These are phyloP conservation scores for Hygrocybe punicea DNA, from an alignment of 768 basidiomycete species.

Conservation along the genomic window DNA sequence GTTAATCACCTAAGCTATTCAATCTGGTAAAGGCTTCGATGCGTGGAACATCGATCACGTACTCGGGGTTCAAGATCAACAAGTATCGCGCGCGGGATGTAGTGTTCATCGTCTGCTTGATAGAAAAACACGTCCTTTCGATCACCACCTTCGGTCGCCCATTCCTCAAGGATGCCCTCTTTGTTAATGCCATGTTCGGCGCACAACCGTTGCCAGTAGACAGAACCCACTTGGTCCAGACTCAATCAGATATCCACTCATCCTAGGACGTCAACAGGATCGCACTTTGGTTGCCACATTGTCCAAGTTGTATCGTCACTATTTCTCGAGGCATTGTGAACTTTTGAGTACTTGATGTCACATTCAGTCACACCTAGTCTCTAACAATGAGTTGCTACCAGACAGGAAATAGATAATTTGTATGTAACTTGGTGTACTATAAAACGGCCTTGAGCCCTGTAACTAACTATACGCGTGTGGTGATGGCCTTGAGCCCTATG, in stretches of 20 bases:
- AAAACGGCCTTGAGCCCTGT: constrained; percentile 23
- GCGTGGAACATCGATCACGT: constrained; percentile 26
- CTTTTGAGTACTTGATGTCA: not conserved
- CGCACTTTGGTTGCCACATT: constrained; percentile 91
- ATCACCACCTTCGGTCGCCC: constrained; percentile 93
- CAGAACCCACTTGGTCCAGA: constrained; percentile 74
- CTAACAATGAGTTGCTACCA: no score
- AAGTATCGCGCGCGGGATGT: constrained; percentile 94
- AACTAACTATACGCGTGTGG: constrained; percentile 7
- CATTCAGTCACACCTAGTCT: not conserved
- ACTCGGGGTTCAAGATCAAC: constrained; percentile 96
- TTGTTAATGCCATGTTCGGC: constrained; percentile 97
- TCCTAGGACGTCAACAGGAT: constrained; percentile 10
- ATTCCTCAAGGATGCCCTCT: constrained; percentile 94
- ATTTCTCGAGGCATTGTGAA: constrained; percentile 73
- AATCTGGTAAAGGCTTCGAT: constrained; percentile 8
- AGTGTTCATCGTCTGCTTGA: constrained; percentile 99
- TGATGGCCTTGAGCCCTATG: constrained; percentile 26
- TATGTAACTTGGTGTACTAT: constrained; percentile 2
- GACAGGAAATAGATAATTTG: no score
- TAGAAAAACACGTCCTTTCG: constrained; percentile 99
- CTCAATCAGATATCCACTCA: constrained; percentile 9
- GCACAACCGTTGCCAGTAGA: constrained; percentile 97
- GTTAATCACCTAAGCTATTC: constrained; percentile 79
- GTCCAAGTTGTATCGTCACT: constrained; percentile 80